A percentile compares a stretch with the other conserved stretches of the same genome.
These are phyloP conservation scores for Helichrysum umbraculigerum DNA, from an alignment of 129 eudicot species.

Conservation along the genomic window DNA sequence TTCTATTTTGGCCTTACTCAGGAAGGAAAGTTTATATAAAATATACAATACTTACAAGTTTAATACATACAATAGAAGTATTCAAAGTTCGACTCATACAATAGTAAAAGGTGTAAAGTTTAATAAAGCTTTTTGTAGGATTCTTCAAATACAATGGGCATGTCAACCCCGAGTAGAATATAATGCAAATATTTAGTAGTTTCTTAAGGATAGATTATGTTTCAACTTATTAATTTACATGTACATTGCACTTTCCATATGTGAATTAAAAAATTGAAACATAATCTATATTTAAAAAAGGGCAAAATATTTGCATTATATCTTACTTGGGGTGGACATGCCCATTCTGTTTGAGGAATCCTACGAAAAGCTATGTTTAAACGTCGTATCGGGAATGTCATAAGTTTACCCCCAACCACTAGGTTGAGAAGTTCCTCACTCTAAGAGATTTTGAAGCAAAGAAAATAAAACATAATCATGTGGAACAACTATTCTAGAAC, in stretches of 20 bases:
- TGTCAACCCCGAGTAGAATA: constrained; percentile 22
- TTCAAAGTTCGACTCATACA: too few relatives aligned
- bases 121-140: background rate
- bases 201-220: background rate
- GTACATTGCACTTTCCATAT: constrained; percentile 4
- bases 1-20: too few relatives aligned
- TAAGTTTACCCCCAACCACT: too few relatives aligned
- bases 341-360: constrained; percentile 11
- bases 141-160: constrained; percentile 10
- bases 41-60: too few relatives aligned
- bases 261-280: background rate
- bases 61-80: too few relatives aligned
- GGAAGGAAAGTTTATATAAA: too few relatives aligned
- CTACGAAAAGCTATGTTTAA: background rate
- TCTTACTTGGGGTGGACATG: constrained; percentile 27
- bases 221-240: background rate
- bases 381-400: background rate
- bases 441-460: too few relatives aligned
- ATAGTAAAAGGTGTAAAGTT: background rate
- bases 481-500: too few relatives aligned
- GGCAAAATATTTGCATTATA: background rate
- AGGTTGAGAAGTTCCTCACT: too few relatives aligned
- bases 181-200: constrained; percentile 2
- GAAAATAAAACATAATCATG: too few relatives aligned
- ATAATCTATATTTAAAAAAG: background rate